These are phyloP conservation scores for Lupinus albus DNA, from an alignment of 306 rosid genomes.

Conservation along the genomic window DNA sequence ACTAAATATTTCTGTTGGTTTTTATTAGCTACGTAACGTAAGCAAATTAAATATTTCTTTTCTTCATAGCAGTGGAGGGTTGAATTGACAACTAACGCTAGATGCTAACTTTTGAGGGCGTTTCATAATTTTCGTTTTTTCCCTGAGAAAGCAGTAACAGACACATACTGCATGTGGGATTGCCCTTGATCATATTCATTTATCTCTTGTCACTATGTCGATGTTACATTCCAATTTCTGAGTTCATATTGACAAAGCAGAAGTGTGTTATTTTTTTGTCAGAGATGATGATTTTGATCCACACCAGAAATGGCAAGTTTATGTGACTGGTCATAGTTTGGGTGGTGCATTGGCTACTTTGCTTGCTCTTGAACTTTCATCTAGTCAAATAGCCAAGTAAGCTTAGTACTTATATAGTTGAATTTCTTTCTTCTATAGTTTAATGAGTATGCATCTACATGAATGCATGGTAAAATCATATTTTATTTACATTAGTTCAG, in stretches of 20 bases:
- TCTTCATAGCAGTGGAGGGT: background rate
- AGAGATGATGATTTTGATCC: constrained; percentile 71
- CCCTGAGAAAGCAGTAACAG: background rate
- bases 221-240: constrained; percentile 20
- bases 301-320: constrained; percentile 78
- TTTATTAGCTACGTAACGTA: constrained; percentile 20
- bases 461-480: background rate
- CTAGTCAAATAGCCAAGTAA: constrained; percentile 83
- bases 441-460: background rate
- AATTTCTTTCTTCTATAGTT: constrained; percentile 33
- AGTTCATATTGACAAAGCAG: constrained; percentile 24
- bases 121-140: constrained; percentile 18
- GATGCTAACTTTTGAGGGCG: constrained; percentile 4
- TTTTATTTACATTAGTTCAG: background rate
- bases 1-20: background rate
- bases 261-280: constrained; percentile 40
- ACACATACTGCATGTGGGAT: constrained; percentile 8
- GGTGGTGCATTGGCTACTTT: constrained; percentile 98
- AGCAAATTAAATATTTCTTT: background rate
- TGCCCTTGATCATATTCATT: constrained; percentile 24
- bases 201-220: background rate
- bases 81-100: constrained; percentile 9
- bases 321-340: constrained; percentile 93
- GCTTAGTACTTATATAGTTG: constrained; percentile 40
- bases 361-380: constrained; percentile 91